Percentiles rank a stretch among this genome's conserved stretches.
Conservation (phyloP, 805 yeast genomes). For the Lipomyces orientalis region DNA sequence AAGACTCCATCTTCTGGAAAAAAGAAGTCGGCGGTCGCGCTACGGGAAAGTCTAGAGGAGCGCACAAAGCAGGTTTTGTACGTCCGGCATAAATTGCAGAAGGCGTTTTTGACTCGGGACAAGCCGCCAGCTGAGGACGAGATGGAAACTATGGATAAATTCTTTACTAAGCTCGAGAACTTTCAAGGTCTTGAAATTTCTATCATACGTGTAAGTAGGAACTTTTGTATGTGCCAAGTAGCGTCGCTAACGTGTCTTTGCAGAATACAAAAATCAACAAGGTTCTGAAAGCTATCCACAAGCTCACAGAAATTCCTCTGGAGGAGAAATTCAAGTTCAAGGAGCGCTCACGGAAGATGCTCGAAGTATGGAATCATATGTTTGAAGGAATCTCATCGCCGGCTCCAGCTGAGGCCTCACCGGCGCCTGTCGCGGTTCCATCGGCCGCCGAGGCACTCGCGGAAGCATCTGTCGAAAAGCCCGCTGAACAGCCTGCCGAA, state of each 20-base stretch:
- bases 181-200: conserved; percentile 42
- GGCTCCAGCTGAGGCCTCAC: conserved; percentile 8
- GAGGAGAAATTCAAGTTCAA: conserved; percentile 44
- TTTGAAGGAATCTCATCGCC: conserved; percentile 27
- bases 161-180: conserved; percentile 42
- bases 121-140: conserved; percentile 41
- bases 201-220: conserved; percentile 37
- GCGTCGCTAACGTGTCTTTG: background rate
- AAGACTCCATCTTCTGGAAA: conserved; percentile 19
- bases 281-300: conserved; percentile 44
- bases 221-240: background rate
- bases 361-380: conserved; percentile 39
- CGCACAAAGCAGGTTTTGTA: conserved; percentile 39
- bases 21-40: conserved; percentile 5
- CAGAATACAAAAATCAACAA: conserved; percentile 46
- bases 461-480: background rate
- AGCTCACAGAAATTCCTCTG: conserved; percentile 41
- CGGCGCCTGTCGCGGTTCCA: background rate
- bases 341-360: conserved; percentile 39
- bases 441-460: background rate
- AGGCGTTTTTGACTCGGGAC: conserved; percentile 41
- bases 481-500: background rate
- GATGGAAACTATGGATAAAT: conserved; percentile 41
- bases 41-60: conserved; percentile 27
- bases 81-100: conserved; percentile 45